These are phyloP conservation scores for Exophiala oligosperma DNA, from an alignment of 2,329 filamentous ascomycete genomes.

Conservation along the genomic window DNA sequence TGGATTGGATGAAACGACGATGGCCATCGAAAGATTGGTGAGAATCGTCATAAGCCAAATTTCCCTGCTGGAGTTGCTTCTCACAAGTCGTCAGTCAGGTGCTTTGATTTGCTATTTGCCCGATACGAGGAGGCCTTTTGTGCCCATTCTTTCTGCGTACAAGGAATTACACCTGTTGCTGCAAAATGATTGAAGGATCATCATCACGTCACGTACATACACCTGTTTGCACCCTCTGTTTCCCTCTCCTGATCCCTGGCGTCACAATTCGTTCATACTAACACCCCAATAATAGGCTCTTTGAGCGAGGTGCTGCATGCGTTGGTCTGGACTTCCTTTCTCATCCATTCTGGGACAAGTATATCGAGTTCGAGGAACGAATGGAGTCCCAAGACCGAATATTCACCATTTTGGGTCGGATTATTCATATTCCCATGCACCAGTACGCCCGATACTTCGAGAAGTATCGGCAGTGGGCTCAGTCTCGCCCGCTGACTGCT, in stretches of 20 bases:
- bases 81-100: constrained; percentile 53
- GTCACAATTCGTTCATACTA: constrained; percentile 36
- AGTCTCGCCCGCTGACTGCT: constrained; percentile 70
- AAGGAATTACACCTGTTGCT: constrained; percentile 3
- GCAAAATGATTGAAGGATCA: constrained; percentile 24
- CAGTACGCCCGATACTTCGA: constrained; percentile 96
- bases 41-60: constrained; percentile 60
- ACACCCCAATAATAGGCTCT: constrained; percentile 63
- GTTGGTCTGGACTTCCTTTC: constrained; percentile 92
- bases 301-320: constrained; percentile 80
- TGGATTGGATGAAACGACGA: constrained; percentile 38
- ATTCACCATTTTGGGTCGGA: constrained; percentile 76
- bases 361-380: constrained; percentile 93
- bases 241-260: constrained; percentile 35
- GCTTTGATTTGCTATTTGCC: constrained; percentile 42
- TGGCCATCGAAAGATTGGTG: constrained; percentile 50
- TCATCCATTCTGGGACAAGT: constrained; percentile 98
- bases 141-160: constrained; percentile 10
- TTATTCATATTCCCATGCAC: constrained; percentile 90
- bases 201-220: constrained; percentile 24
- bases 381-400: constrained; percentile 81
- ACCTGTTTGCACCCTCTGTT: constrained; percentile 45
- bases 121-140: constrained; percentile 10
- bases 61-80: constrained; percentile 43
- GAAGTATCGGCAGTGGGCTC: constrained; percentile 76